Conservation (phyloP, 441 rosid genomes). For the Gossypium davidsonii region DNA sequence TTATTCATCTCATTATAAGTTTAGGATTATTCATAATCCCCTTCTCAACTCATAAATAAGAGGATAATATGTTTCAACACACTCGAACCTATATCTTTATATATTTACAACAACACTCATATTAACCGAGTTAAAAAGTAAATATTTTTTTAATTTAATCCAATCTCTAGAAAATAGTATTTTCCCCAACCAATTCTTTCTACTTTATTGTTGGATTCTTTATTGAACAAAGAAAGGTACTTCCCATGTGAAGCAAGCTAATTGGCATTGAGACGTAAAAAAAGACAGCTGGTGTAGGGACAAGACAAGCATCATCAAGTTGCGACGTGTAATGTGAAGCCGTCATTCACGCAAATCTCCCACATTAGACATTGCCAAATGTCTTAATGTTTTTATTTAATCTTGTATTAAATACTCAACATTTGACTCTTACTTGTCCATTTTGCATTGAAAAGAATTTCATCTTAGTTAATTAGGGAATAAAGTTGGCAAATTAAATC, state of each 20-base stretch:
- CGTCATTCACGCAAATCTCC: constrained; percentile 18
- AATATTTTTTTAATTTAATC: too few relatives aligned
- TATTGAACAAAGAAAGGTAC: not conserved
- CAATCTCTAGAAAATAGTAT: too few relatives aligned
- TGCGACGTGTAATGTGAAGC: constrained; percentile 17
- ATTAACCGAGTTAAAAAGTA: too few relatives aligned
- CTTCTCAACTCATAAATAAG: rapidly evolving
- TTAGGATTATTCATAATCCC: rapidly evolving
- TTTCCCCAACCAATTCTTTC: not conserved
- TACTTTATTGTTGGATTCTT: not conserved
- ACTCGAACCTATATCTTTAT: rapidly evolving
- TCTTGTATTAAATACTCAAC: not conserved
- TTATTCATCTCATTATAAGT: too few relatives aligned
- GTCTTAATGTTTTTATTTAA: not conserved
- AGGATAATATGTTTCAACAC: rapidly evolving
- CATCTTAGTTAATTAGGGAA: not conserved
- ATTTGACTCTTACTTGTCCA: not conserved
- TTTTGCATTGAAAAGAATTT: too few relatives aligned
- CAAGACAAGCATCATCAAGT: not conserved
- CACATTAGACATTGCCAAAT: constrained; percentile 21
- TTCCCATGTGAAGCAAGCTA: not conserved
- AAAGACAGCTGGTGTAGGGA: constrained; percentile 5
- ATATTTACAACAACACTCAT: rapidly evolving
- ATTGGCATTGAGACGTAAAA: not conserved
- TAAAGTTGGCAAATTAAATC: not conserved